phyloP scores from a whole-genome alignment of 352 stramenopile species.

The Phytopythium cucurbitacearum region DNA sequence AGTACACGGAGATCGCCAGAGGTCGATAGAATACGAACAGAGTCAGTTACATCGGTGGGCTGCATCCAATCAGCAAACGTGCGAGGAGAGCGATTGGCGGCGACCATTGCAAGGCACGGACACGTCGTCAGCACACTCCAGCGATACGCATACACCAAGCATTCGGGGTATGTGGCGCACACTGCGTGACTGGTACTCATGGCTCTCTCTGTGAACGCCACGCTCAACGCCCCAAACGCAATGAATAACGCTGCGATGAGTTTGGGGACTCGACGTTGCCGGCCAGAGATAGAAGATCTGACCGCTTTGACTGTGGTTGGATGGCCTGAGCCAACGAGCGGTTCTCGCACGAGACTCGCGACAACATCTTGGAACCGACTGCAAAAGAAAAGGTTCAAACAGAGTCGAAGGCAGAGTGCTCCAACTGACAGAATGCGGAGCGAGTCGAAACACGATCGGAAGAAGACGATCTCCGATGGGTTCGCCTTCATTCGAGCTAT shows the following conservation, averaged over 20 bases:
- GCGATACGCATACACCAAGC: conserved; percentile 15
- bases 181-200: conserved; percentile 3
- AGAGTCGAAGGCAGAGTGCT: conserved; percentile 19
- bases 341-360: conserved; percentile 1
- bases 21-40: no score
- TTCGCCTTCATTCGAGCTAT: conserved; percentile 21
- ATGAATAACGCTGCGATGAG: conserved; percentile 6
- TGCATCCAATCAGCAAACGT: conserved; percentile 17
- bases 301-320: conserved; percentile 1
- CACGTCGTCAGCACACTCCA: conserved; percentile 10
- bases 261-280: conserved; percentile 8
- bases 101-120: conserved; percentile 18
- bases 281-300: background rate
- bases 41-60: background rate
- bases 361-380: conserved; percentile 22
- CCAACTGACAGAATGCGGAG: conserved; percentile 17
- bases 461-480: conserved; percentile 22
- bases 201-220: conserved; percentile 13
- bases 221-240: conserved; percentile 6
- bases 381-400: conserved; percentile 23
- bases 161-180: conserved; percentile 13
- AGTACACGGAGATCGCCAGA: no score
- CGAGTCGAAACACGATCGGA: conserved; percentile 26
- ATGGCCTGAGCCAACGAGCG: conserved; percentile 2
- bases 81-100: conserved; percentile 11